Evolutionary conservation across 371 early-diverging fungal species (phyloP), one percentile per base, ranked within the genome.

Genomic region (Haplosporangium sp.): DNA sequence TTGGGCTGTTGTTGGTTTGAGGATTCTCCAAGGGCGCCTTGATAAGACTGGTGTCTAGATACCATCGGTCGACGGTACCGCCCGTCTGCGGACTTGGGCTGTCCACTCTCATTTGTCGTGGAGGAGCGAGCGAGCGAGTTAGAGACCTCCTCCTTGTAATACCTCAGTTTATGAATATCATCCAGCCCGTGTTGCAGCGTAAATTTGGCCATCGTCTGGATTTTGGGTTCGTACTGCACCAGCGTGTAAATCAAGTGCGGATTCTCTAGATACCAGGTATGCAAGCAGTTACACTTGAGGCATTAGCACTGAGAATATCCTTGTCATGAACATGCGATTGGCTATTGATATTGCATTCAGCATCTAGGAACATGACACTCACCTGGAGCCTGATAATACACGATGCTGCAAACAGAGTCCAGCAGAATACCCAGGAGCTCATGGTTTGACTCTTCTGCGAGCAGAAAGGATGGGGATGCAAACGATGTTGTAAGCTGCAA

Each of bases 361-460:
- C 29, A 12, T 48, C 11, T 0, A 13, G 0, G 5, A 9, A 2
- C 20, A 52, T 18, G 21, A 6, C n/a, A 61, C 83, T 68, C 81
- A 86, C 90, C 83, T 10, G 85, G 69, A 52, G 85, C 89, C 46
- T 94, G 96, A 70, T 94, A 94, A 73, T 95, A 94, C 21, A 95
- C 84, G 20, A 95, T 86, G 54, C 90, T 92, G 75, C 94, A 92
- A 61, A 95, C 88, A 12, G 89, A 84, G 63, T 95, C 95, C 13
- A 95, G 68, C 43, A 95, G 64, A 64, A 91, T 92, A 0, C 86
- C 89, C 13, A 92, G 84, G 36, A 91, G 82, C 23, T 87, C 87
- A 67, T 94, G 91, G 63, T 95, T 92, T 58, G 83, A 64, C 64
- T 94, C 93, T 52, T 91, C 92, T 0, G 93, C 86, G n/a, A 95